A percentile compares a stretch with the other conserved stretches of the same genome.
phyloP scores from a whole-genome alignment of 1,139 yeast species.

The Pichia sp. region DNA sequence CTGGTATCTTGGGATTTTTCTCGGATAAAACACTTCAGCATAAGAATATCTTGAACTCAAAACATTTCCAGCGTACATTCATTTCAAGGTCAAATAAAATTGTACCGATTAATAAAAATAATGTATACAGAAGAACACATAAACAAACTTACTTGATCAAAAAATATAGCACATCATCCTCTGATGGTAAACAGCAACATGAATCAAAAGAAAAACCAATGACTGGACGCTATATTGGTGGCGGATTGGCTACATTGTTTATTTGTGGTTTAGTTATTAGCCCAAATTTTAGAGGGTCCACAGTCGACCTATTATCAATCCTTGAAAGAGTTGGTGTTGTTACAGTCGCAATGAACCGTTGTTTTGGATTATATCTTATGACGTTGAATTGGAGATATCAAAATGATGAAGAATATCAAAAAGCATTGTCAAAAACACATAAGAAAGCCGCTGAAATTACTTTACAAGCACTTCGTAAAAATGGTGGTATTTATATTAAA shows the following conservation, averaged over 20 bases:
- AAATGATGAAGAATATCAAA: constrained; percentile 42
- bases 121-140: not conserved
- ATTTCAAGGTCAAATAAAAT: not conserved
- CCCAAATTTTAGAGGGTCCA: constrained; percentile 17
- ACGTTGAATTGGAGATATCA: constrained; percentile 42
- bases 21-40: not conserved
- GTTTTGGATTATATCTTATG: constrained; percentile 58
- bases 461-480: constrained; percentile 66
- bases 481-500: constrained; percentile 91
- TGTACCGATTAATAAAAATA: not conserved
- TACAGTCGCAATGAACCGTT: constrained; percentile 53
- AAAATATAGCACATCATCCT: not conserved
- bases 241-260: constrained; percentile 16
- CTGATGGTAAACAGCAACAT: not conserved
- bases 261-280: constrained; percentile 20
- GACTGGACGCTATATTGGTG: constrained; percentile 16
- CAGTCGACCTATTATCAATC: constrained; percentile 31
- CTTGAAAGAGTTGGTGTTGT: constrained; percentile 58
- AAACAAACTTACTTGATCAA: not conserved
- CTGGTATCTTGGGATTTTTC: not conserved
- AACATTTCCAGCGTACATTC: not conserved
- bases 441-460: constrained; percentile 73
- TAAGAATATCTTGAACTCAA: not conserved
- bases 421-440: constrained; percentile 61
- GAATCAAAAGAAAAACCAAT: not conserved